Conservation (phyloP, 495 filamentous ascomycete genomes). For the Choiromyces venosus region DNA sequence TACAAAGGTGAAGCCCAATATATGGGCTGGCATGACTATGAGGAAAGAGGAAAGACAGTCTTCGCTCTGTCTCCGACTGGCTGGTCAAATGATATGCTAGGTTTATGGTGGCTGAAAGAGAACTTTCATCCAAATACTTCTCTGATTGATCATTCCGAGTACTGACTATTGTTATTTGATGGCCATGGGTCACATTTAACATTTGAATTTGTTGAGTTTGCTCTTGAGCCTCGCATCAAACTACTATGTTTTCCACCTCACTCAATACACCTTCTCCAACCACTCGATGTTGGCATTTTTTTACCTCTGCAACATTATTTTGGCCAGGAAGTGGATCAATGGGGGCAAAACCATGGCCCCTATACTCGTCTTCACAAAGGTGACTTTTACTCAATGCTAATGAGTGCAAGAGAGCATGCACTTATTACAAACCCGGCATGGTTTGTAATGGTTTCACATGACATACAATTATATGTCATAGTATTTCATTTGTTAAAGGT, state of each 20-base stretch:
- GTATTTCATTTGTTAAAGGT: too few species aligned
- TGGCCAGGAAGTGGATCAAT: too few species aligned
- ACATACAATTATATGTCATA: too few species aligned
- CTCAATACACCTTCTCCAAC: constrained; percentile 11
- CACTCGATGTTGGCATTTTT: constrained; percentile 11
- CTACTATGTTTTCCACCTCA: constrained; percentile 13
- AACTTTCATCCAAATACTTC: constrained; percentile 9
- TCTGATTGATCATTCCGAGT: background rate
- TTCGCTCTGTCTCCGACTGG: constrained; percentile 6
- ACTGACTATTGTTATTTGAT: constrained; percentile 11
- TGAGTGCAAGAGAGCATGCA: background rate
- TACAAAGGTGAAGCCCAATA: constrained; percentile 11
- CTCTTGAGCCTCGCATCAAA: constrained; percentile 9
- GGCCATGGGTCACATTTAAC: constrained; percentile 12
- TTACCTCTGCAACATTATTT: constrained; percentile 10
- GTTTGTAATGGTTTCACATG: too few species aligned
- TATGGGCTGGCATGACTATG: constrained; percentile 11
- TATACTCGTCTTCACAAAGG: background rate
- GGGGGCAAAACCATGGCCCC: background rate
- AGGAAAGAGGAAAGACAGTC: background rate
- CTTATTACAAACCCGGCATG: too few species aligned
- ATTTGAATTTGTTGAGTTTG: too few species aligned
- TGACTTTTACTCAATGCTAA: constrained; percentile 11
- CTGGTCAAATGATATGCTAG: constrained; percentile 7
- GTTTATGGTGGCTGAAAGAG: constrained; percentile 13